Conservation (phyloP, 441 rosid genomes). For the Erodium trifolium region DNA sequence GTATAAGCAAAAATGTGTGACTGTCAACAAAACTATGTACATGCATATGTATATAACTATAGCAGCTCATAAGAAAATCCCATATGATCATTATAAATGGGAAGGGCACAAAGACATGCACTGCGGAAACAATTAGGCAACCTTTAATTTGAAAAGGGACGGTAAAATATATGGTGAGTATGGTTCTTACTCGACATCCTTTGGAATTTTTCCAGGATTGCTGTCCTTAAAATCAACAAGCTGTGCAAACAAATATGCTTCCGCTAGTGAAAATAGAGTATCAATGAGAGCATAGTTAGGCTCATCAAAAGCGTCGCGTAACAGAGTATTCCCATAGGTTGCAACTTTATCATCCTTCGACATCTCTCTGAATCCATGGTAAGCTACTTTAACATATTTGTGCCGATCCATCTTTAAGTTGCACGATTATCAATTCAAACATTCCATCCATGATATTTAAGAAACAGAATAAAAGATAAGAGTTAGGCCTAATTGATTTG, state of each 20-base stretch:
- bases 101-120: not conserved
- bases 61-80: too few species aligned
- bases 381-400: constrained; percentile 96
- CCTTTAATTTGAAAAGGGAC: not conserved
- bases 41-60: too few species aligned
- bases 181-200: constrained; percentile 53
- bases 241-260: constrained; percentile 92
- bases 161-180: not conserved
- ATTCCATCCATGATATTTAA: constrained; percentile 9
- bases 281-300: constrained; percentile 93
- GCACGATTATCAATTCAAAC: constrained; percentile 17
- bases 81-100: too few species aligned
- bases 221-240: constrained; percentile 85
- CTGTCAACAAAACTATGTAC: too few species aligned
- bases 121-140: not conserved
- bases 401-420: constrained; percentile 85
- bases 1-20: too few species aligned
- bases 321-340: constrained; percentile 73
- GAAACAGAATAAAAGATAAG: constrained; percentile 2
- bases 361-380: constrained; percentile 90
- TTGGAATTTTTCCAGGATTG: constrained; percentile 57
- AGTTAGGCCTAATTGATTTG: not conserved
- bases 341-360: constrained; percentile 85
- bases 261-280: constrained; percentile 93
- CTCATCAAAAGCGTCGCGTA: constrained; percentile 90